phyloP scores from a whole-genome alignment of 2,329 filamentous ascomycete species.

The Davidsoniella neocaledoniae region DNA sequence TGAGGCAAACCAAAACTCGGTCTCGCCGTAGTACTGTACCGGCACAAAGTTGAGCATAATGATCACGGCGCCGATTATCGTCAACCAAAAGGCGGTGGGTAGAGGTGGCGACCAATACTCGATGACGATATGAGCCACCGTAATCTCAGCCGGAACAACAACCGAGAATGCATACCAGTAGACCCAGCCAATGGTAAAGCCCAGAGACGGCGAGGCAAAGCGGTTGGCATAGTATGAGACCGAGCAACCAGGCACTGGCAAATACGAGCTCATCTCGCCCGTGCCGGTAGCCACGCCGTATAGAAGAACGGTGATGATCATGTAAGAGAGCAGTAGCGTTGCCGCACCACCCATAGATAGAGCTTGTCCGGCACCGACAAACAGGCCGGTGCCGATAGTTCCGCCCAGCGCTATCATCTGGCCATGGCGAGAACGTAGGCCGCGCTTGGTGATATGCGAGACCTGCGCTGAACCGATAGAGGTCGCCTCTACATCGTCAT shows the following conservation, averaged over 20 bases:
- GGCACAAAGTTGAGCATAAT: slow-evolving; percentile 7
- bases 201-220: slow-evolving; percentile 18
- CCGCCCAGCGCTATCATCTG: slow-evolving; percentile 14
- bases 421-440: slow-evolving; percentile 26
- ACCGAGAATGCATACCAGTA: slow-evolving; percentile 23
- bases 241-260: slow-evolving; percentile 15
- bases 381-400: slow-evolving; percentile 13
- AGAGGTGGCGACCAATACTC: slow-evolving; percentile 15
- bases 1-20: slow-evolving; percentile 33
- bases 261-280: slow-evolving; percentile 19
- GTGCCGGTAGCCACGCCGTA: slow-evolving; percentile 34
- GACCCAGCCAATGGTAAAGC: slow-evolving; percentile 26
- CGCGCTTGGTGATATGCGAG: slow-evolving; percentile 14
- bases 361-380: slow-evolving; percentile 13
- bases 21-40: slow-evolving; percentile 12
- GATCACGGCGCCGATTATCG: slow-evolving; percentile 14
- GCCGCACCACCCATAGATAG: slow-evolving; percentile 20
- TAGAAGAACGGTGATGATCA: slow-evolving; percentile 35
- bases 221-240: slow-evolving; percentile 16
- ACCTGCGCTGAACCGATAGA: neutral
- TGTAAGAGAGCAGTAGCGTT: slow-evolving; percentile 28
- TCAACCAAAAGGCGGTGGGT: slow-evolving; percentile 14
- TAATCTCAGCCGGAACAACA: slow-evolving; percentile 14
- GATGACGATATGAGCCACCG: slow-evolving; percentile 14
- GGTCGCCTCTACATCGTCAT: too few species aligned